Evolutionary conservation across 2,329 filamentous ascomycete species (phyloP), one percentile per base, ranked within the genome.

Genomic region (Aspergillus intermedius): DNA sequence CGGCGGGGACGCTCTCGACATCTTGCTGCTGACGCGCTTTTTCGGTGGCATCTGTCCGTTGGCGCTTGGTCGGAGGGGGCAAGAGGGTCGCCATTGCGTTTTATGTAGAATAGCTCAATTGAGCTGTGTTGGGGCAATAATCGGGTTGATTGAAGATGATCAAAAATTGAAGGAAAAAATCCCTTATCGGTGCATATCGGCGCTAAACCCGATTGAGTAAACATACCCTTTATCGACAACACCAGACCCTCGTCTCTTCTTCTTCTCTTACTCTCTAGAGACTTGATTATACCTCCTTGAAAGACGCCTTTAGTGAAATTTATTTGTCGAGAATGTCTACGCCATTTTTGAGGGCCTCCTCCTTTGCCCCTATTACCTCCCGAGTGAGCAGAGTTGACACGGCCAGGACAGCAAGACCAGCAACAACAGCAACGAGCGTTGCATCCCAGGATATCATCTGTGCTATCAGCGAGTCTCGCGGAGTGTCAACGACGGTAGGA

Each of bases 61-160:
- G 90, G 53, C 90, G 82, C 71, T 96, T 97, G 46, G 85, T 91
- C 4, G 88, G 88, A 42, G 88, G 89, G n/a, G 89, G 89, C 5
- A 85, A 68, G 43, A 91, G 72, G 4, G 89, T 95, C 58, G 89
- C 82, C 89, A 95, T 95, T 50, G 51, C 56, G 48, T 23, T 5
- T 12, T 15, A 40, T 19, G 37, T 19, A 19, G 9, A 12, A 10
- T n/a, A 17, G 40, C 35, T 45, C 5, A 19, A 44, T 9, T 28
- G 25, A 15, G 21, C 19, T 6, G 41, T 30, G 9, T 19, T 12
- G n/a, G n/a, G 5, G 28, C 6, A 42, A 25, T n/a, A 22, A 15
- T 48, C 21, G 25, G 43, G 47, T 50, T 44, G 25, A 35, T 30
- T 46, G 19, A 35, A 40, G 22, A 17, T 44, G 30, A 13, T 51